Conservation (phyloP, 805 yeast species). For the Ogataea parapolymorpha region DNA sequence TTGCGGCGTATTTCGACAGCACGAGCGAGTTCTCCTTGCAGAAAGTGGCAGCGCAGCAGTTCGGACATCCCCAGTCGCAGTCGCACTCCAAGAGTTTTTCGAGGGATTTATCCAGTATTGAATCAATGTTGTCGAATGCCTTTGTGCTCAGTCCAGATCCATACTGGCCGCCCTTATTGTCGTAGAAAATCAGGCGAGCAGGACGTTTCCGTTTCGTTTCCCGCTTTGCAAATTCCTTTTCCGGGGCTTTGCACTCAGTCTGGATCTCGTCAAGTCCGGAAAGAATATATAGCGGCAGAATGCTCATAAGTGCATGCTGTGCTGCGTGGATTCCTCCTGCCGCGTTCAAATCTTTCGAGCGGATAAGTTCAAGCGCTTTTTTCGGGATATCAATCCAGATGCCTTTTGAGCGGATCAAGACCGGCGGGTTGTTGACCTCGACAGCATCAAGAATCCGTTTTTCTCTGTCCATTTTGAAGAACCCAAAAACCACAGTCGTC, state of each 20-base stretch:
- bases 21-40: slow-evolving; percentile 84
- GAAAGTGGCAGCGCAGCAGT: slow-evolving; percentile 77
- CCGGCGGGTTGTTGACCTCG: slow-evolving; percentile 88
- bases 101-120: slow-evolving; percentile 58
- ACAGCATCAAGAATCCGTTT: slow-evolving; percentile 87
- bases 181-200: slow-evolving; percentile 80
- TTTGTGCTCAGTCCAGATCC: slow-evolving; percentile 81
- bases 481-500: slow-evolving; percentile 84
- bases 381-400: slow-evolving; percentile 87
- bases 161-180: slow-evolving; percentile 72
- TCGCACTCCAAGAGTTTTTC: slow-evolving; percentile 63
- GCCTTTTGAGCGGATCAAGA: slow-evolving; percentile 66
- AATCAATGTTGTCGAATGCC: slow-evolving; percentile 75
- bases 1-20: slow-evolving; percentile 82
- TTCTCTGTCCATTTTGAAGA: slow-evolving; percentile 75
- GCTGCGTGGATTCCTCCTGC: slow-evolving; percentile 98
- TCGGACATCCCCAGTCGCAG: slow-evolving; percentile 68
- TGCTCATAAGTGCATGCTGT: slow-evolving; percentile 82
- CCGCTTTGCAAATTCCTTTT: slow-evolving; percentile 83
- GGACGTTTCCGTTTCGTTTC: slow-evolving; percentile 76
- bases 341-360: slow-evolving; percentile 54
- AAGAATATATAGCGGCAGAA: slow-evolving; percentile 68
- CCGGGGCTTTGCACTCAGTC: slow-evolving; percentile 97
- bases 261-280: slow-evolving; percentile 75
- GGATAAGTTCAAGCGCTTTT: slow-evolving; percentile 56